Evolutionary conservation across 768 basidiomycete genomes (phyloP).

Genomic region (Kwoniella sp.): DNA sequence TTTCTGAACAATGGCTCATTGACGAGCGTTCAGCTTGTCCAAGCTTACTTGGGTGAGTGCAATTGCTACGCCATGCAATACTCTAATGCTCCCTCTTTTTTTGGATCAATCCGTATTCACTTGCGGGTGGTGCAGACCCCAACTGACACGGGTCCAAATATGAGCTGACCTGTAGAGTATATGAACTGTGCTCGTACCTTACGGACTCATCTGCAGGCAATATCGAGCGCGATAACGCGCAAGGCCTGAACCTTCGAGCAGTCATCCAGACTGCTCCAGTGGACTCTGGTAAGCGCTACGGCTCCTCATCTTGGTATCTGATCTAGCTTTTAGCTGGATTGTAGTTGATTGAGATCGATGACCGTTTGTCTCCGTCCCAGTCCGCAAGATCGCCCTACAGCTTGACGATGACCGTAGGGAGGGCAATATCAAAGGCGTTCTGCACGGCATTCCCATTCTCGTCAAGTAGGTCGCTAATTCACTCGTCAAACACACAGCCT

Average conservation of each 20-base stretch:
- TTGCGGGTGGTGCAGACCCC: no score
- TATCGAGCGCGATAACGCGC: conserved; percentile 43
- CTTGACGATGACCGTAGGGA: conserved; percentile 37
- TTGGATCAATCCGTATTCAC: no score
- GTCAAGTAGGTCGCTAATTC: conserved; percentile 31
- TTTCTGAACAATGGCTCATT: conserved; percentile 31
- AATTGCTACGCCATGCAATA: not conserved
- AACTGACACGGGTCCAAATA: no score
- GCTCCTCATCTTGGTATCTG: no score
- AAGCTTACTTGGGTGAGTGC: conserved; percentile 32
- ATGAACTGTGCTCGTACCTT: no score
- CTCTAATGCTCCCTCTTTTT: no score
- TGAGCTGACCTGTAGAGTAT: no score
- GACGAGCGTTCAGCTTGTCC: conserved; percentile 37
- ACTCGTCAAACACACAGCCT: no score
- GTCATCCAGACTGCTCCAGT: conserved; percentile 46
- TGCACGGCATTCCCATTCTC: conserved; percentile 50
- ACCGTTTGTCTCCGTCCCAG: not conserved
- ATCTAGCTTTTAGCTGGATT: no score
- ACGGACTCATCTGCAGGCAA: conserved; percentile 16
- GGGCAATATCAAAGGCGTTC: conserved; percentile 20
- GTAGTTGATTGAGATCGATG: no score
- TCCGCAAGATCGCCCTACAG: conserved; percentile 34
- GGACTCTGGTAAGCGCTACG: conserved; percentile 19
- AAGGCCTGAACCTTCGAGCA: conserved; percentile 42